Conservation (phyloP, 805 yeast genomes). For the Yarrowia yakushimensis region DNA sequence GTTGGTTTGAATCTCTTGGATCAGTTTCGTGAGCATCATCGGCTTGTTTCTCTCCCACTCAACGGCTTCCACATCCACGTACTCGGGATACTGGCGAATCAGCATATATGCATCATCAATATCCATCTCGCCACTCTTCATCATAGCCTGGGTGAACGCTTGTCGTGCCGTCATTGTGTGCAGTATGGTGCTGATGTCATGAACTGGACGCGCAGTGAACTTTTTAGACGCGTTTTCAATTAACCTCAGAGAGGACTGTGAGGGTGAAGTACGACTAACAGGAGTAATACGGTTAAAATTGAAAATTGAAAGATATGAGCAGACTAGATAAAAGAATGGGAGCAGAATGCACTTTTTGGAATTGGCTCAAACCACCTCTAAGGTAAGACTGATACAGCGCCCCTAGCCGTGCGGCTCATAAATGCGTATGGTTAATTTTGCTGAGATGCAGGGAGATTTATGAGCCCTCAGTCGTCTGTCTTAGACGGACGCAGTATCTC, state of each 20-base stretch:
- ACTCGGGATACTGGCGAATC: slow-evolving; percentile 5
- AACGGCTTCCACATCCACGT: not conserved
- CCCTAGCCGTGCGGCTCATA: not conserved
- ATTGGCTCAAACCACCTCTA: not conserved
- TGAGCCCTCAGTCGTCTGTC: not conserved
- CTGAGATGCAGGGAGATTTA: too few species aligned
- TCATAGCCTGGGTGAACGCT: slow-evolving; percentile 17
- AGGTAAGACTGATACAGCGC: not conserved
- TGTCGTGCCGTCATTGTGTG: slow-evolving; percentile 39
- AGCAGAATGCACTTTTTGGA: not conserved
- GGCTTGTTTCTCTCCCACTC: not conserved
- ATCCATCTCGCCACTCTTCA: not conserved
- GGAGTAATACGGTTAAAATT: too few species aligned
- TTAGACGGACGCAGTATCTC: not conserved
- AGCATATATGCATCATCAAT: not conserved
- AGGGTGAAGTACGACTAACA: not conserved
- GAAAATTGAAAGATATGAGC: not conserved
- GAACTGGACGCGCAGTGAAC: not conserved
- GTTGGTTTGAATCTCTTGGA: not conserved
- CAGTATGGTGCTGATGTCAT: not conserved
- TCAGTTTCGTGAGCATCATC: not conserved
- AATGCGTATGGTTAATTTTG: not conserved
- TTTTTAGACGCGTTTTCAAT: not conserved
- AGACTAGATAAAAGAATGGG: not conserved
- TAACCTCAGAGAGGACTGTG: not conserved